Percentiles rank a stretch among this genome's conserved stretches.
Conservation (phyloP, 768 basidiomycete genomes). For the Tylopilus rubrobrunneus region DNA sequence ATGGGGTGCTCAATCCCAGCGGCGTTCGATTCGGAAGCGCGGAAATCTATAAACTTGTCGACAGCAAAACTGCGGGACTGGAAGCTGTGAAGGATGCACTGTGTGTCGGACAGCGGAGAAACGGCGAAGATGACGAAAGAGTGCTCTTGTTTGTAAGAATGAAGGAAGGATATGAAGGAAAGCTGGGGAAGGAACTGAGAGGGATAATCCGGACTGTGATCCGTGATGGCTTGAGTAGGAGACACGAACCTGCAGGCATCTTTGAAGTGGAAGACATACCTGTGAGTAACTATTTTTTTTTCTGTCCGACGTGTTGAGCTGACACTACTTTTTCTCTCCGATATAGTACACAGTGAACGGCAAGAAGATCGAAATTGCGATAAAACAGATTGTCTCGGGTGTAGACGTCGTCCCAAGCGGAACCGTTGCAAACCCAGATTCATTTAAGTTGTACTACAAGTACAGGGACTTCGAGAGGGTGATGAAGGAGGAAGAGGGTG, state of each 20-base stretch:
- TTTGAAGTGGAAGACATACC: slow-evolving; percentile 66
- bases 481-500: slow-evolving; percentile 19
- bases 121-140: slow-evolving; percentile 63
- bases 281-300: slow-evolving; percentile 37
- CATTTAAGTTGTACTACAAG: slow-evolving; percentile 60
- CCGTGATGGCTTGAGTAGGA: slow-evolving; percentile 53
- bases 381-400: slow-evolving; percentile 76
- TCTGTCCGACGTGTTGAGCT: not conserved
- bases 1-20: slow-evolving; percentile 73
- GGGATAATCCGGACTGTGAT: slow-evolving; percentile 56
- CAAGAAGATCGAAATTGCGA: slow-evolving; percentile 77
- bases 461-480: slow-evolving; percentile 47
- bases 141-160: slow-evolving; percentile 76
- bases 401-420: slow-evolving; percentile 61
- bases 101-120: slow-evolving; percentile 67
- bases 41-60: slow-evolving; percentile 73
- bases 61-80: slow-evolving; percentile 41
- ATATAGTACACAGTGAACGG: slow-evolving; percentile 69
- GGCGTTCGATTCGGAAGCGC: slow-evolving; percentile 80
- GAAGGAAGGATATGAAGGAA: slow-evolving; percentile 42
- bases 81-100: slow-evolving; percentile 59
- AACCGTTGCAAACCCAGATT: slow-evolving; percentile 71
- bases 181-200: slow-evolving; percentile 55
- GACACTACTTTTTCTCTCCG: not conserved
- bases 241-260: slow-evolving; percentile 72